A percentile compares a stretch with the other conserved stretches of the same genome.
These are phyloP conservation scores for Botrytis hyacinthi DNA, from an alignment of 2,329 filamentous ascomycete genomes.

Conservation along the genomic window DNA sequence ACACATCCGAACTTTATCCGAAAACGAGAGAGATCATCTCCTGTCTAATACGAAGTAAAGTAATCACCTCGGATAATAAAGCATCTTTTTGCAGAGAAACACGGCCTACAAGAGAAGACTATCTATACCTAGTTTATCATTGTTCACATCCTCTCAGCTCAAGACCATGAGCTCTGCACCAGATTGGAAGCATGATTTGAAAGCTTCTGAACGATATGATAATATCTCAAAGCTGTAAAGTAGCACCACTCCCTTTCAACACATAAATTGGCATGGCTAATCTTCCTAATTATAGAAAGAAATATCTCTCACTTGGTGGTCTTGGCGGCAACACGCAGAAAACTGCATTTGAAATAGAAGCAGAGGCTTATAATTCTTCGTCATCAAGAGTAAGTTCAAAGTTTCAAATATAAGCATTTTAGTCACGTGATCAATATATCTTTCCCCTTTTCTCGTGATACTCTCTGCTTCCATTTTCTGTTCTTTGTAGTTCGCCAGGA, in stretches of 20 bases:
- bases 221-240: slow-evolving; percentile 62
- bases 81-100: neutral
- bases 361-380: slow-evolving; percentile 58
- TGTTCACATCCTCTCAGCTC: neutral
- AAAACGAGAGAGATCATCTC: neutral
- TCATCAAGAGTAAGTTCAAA: slow-evolving; percentile 52
- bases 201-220: slow-evolving; percentile 54
- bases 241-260: neutral
- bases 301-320: slow-evolving; percentile 40
- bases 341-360: slow-evolving; percentile 63
- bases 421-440: neutral
- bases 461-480: neutral
- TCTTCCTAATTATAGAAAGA: slow-evolving; percentile 27
- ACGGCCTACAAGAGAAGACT: neutral
- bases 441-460: neutral
- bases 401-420: slow-evolving; percentile 8
- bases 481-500: neutral
- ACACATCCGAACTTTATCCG: slow-evolving; percentile 8
- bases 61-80: slow-evolving; percentile 1
- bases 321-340: slow-evolving; percentile 48
- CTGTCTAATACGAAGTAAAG: neutral
- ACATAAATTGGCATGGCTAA: neutral
- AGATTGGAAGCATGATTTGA: slow-evolving; percentile 36
- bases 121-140: neutral
- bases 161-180: slow-evolving; percentile 28